Evolutionary conservation across 2,329 filamentous ascomycete genomes (phyloP), one percentile per base, ranked within the genome.

Genomic region (Colletotrichum liriopes): DNA sequence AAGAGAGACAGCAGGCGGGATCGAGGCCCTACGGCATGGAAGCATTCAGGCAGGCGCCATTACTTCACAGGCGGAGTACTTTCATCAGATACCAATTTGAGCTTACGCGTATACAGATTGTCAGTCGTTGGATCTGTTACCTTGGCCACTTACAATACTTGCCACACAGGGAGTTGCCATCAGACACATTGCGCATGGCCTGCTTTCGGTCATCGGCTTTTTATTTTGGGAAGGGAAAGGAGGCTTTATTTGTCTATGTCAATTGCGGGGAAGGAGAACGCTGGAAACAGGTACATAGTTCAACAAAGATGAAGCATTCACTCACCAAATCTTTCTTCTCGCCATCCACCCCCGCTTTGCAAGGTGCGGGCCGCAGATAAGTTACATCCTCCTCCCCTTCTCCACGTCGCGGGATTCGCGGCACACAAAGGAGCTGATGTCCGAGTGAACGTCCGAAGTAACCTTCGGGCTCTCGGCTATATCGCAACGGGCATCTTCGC

Each of bases 1-100:
- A 39, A 58, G 35, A 63, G 37, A 43, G 47, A 39, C 12, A 62
- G 65, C 20, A 49, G 56, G 56, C 62, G 58, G 62, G 55, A 58
- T 43, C 32, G 5, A 58, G 32, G 67, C 41, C 59, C 47, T 54
- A 54, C 54, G 32, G 54, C 70, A 65, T 47, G 59, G 60, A 49
- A 65, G 60, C 66, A 70, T 72, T 68, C 65, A 45, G 37, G 59
- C 59, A 65, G 66, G 65, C 54, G 70, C 70, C 70, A 72, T 72
- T 47, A 70, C 60, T 55, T 70, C 65, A 72, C 39, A 39, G 58
- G 59, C 70, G 70, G 70, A 65, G 66, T 60, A 68, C 65, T 58
- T 67, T 72, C 58, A 72, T 69, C 60, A 55, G 60, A 70, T 72
- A 72, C 70, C 70, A 72, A 70, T 72, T 72, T 72, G 47, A 72